Evolutionary conservation across 768 basidiomycete species (phyloP), one percentile per base, ranked within the genome.

Genomic region (Grammothele lineata): DNA sequence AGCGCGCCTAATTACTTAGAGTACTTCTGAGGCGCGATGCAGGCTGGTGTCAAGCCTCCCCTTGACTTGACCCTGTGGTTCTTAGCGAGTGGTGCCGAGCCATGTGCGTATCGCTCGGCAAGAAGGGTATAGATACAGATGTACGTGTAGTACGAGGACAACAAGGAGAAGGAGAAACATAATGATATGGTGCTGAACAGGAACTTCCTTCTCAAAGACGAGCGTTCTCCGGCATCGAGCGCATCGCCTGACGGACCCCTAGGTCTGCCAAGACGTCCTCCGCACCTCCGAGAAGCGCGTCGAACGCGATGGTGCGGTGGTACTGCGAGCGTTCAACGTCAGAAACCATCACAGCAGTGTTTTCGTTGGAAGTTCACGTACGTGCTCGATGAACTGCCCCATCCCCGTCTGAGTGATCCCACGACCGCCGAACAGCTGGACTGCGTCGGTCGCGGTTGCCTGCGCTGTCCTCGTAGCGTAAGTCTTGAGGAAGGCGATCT

Each of bases 371-470:
- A n/a, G n/a, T n/a, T 10, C 14, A 71, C 76, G 48, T 53, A 78
- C 79, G 61, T 87, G 85, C 64, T 92, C 87, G 47, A 88, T 78
- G 53, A 75, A 77, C 41, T 70, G 70, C 24, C 89, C 89, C 86
- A 91, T 89, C 25, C 89, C 89, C n/a, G 80, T 78, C 64, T 78
- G 75, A n/a, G 91, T 92, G 54, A 93, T 76, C 26, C 86, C 90
- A 41, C 91, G 79, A 4, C 91, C 92, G 53, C 90, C 89, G 54
- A 91, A 92, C 51, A 92, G 75, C 71, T 85, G 85, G 5, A 92
- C 85, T 25, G 91, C 87, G 57, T 92, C 90, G 46, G 76, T 73
- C 10, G 88, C 85, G 11, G 88, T 88, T 38, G 85, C 80, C 59
- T 89, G 87, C 0, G 85, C 87, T 25, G 76, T 78, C 26, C 77